Percentiles rank a stretch among this genome's conserved stretches.
phyloP scores from a whole-genome alignment of 257 asterid genomes.

The Salvia rosmarinus region DNA sequence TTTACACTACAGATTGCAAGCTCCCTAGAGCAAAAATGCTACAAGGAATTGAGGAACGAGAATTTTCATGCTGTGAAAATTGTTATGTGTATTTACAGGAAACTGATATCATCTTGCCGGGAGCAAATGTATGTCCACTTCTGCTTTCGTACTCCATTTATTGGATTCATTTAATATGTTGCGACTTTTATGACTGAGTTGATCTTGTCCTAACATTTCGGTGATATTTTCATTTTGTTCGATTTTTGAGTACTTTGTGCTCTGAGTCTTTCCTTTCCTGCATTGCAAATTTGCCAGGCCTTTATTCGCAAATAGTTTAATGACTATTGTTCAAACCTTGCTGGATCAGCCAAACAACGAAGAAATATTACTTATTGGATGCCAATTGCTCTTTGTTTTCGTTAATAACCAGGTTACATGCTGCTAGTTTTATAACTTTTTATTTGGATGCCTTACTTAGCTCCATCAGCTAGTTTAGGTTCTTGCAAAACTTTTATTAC shows the following conservation, averaged over 20 bases:
- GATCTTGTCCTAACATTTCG: slow-evolving; percentile 1
- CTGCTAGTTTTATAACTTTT: not conserved
- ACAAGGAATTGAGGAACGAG: slow-evolving; percentile 82
- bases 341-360: slow-evolving; percentile 82
- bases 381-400: slow-evolving; percentile 84
- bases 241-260: not conserved
- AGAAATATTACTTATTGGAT: slow-evolving; percentile 74
- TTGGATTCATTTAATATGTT: not conserved
- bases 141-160: not conserved
- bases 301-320: slow-evolving; percentile 81
- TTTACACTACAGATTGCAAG: slow-evolving; percentile 67
- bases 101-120: slow-evolving; percentile 79
- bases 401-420: slow-evolving; percentile 81
- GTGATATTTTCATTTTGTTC: not conserved
- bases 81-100: slow-evolving; percentile 78
- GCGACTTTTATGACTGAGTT: not conserved
- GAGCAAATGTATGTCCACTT: slow-evolving; percentile 74
- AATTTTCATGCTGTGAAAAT: slow-evolving; percentile 69
- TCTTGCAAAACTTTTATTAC: too few relatives aligned
- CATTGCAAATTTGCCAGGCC: slow-evolving; percentile 57
- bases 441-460: slow-evolving; percentile 12
- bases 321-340: slow-evolving; percentile 75
- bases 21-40: slow-evolving; percentile 92
- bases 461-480: slow-evolving; percentile 3
- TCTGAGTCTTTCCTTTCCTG: too few relatives aligned